Evolutionary conservation across 140 eudicot genomes (phyloP), one percentile per base, ranked within the genome.

Genomic region (Ambrosia hybrid): DNA sequence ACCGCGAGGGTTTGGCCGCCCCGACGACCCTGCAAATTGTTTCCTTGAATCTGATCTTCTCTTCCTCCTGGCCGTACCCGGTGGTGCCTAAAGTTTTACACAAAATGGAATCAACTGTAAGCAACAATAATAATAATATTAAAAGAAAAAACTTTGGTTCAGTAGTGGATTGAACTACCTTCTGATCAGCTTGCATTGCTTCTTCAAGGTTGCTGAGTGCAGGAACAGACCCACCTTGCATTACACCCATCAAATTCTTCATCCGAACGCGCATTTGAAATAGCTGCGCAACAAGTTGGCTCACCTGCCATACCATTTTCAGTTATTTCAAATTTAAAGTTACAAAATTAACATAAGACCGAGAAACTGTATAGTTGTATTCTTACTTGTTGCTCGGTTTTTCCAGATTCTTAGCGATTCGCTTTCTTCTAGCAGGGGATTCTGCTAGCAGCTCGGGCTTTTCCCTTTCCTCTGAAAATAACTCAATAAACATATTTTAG

Each of bases 201-300:
- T 94, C 97, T 83, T 94, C 82, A 14, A 94, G 88, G 79, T 88
- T 83, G 79, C 88, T 82, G 75, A 94, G 82, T 17, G 96, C 84
- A 72, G 97, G 97, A 74, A 91, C 84, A 9, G 99, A 83, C 72
- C 97, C 99, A 21, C 97, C 92, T 86, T 90, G 91, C 99, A 94
- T 94, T 26, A 82, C 87, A 33, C 96, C 95, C 96, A 88, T 84
- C 66, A 94, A 72, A 68, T 94, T 90, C 86, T 94, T 94, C 99
- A 94, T 94, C 4, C 89, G 87, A 45, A 78, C 91, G 8, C 99
- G 96, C 99, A 94, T 94, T 86, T 94, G 96, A 75, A 90, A 94
- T 37, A 94, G 78, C 78, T 90, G 96, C 67, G 99, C 95, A 57
- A 94, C 96, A 62, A 94, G 91, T 85, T 90, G 96, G 76, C 89